Conservation (phyloP, 2,329 filamentous ascomycete species). For the Xylaria sp. region DNA sequence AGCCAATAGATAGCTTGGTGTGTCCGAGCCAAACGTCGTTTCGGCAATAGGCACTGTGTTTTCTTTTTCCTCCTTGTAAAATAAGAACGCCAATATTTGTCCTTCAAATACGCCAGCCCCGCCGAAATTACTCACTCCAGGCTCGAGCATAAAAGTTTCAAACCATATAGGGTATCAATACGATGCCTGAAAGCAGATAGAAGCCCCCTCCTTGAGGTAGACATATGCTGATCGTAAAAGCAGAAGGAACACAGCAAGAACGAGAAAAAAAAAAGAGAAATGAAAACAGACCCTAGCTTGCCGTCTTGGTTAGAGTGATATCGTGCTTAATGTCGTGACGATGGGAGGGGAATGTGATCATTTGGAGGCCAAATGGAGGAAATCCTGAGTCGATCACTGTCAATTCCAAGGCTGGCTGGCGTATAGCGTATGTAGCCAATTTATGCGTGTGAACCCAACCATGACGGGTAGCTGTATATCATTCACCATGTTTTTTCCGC, state of each 20-base stretch:
- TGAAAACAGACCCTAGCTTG: background rate
- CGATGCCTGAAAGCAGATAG: constrained; percentile 45
- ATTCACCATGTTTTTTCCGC: constrained; percentile 59
- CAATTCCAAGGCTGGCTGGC: too few relatives aligned
- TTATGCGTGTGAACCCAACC: background rate
- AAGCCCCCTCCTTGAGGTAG: constrained; percentile 22
- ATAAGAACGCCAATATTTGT: constrained; percentile 16
- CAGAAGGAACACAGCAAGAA: too few relatives aligned
- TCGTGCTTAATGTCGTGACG: constrained; percentile 2
- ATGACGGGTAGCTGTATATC: background rate
- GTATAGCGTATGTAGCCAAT: background rate
- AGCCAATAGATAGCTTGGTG: background rate
- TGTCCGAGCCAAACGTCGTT: background rate
- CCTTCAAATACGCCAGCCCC: constrained; percentile 5
- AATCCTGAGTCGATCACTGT: background rate
- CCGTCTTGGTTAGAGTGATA: background rate
- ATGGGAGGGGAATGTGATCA: too few relatives aligned
- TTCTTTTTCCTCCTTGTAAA: constrained; percentile 1
- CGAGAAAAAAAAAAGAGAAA: constrained; percentile 4
- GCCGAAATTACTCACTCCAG: constrained; percentile 1
- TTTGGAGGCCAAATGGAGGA: background rate
- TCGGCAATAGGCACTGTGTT: background rate
- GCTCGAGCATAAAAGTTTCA: background rate
- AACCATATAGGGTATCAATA: constrained; percentile 42
- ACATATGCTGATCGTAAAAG: constrained; percentile 6